phyloP scores from a whole-genome alignment of 306 rosid species.

The Gastrolobium bilobum region DNA sequence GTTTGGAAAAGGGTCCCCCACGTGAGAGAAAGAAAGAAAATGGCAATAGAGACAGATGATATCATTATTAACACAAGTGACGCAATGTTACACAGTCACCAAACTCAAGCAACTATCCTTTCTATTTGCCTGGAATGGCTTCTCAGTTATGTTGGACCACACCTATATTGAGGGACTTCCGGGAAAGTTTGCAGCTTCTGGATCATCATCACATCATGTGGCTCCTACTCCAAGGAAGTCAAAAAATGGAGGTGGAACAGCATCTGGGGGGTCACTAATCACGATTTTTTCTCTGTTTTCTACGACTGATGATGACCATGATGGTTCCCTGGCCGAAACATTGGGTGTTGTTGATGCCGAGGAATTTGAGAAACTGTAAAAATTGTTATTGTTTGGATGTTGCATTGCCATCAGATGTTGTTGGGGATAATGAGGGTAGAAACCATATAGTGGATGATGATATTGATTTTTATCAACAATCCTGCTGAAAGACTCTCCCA shows the following conservation, averaged over 20 bases:
- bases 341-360: conserved; percentile 34
- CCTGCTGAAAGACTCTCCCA: conserved; percentile 31
- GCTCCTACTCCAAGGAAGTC: conserved; percentile 99
- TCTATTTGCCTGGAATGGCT: conserved; percentile 66
- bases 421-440: conserved; percentile 49
- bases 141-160: conserved; percentile 75
- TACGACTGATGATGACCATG: conserved; percentile 52
- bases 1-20: conserved; percentile 50
- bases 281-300: conserved; percentile 48
- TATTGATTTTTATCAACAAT: conserved; percentile 40
- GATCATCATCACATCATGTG: conserved; percentile 54
- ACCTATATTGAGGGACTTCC: conserved; percentile 55
- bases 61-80: conserved; percentile 55
- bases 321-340: conserved; percentile 51
- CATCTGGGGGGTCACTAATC: conserved; percentile 45
- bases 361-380: conserved; percentile 53
- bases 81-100: conserved; percentile 57
- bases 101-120: conserved; percentile 59
- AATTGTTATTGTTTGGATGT: conserved; percentile 46
- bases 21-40: conserved; percentile 43
- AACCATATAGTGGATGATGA: conserved; percentile 22
- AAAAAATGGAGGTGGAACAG: conserved; percentile 70
- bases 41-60: conserved; percentile 53
- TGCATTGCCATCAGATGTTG: conserved; percentile 52
- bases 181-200: conserved; percentile 55